A percentile compares a stretch with the other conserved stretches of the same genome.
These are phyloP conservation scores for Staphylotrichum longicolle DNA, from an alignment of 495 filamentous ascomycete genomes.

Conservation along the genomic window DNA sequence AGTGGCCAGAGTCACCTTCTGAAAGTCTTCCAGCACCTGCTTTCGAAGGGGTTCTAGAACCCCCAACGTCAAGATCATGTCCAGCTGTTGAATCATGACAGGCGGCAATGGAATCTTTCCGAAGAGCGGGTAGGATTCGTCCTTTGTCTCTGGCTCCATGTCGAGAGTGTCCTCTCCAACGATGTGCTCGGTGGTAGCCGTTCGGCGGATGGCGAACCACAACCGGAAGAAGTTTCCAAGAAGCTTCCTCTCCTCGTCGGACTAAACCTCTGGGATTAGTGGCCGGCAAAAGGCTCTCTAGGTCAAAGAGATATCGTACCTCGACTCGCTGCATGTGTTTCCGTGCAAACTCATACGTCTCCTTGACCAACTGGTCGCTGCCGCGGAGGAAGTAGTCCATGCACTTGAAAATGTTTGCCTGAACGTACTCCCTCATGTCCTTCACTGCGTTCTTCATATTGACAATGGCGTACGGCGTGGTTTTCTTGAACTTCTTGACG, in stretches of 20 bases:
- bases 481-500: slow-evolving; percentile 18
- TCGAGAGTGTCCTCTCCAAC: slow-evolving; percentile 38
- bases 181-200: slow-evolving; percentile 39
- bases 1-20: slow-evolving; percentile 36
- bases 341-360: slow-evolving; percentile 26
- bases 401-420: slow-evolving; percentile 10
- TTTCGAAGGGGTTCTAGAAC: slow-evolving; percentile 39
- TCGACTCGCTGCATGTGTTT: slow-evolving; percentile 15
- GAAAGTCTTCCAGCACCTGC: slow-evolving; percentile 37
- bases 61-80: slow-evolving; percentile 36
- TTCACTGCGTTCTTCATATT: slow-evolving; percentile 20
- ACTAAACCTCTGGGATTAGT: neutral
- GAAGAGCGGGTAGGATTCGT: slow-evolving; percentile 34
- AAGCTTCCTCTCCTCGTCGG: slow-evolving; percentile 27
- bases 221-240: slow-evolving; percentile 37
- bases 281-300: neutral
- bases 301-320: slow-evolving; percentile 8
- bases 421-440: slow-evolving; percentile 21
- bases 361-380: slow-evolving; percentile 21
- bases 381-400: slow-evolving; percentile 18
- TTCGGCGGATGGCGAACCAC: slow-evolving; percentile 40
- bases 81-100: slow-evolving; percentile 44
- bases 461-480: slow-evolving; percentile 25
- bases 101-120: slow-evolving; percentile 41
- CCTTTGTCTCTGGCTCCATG: slow-evolving; percentile 30